These are phyloP conservation scores for Phytophthora citrophthora DNA, from an alignment of 352 stramenopile genomes.

Conservation along the genomic window DNA sequence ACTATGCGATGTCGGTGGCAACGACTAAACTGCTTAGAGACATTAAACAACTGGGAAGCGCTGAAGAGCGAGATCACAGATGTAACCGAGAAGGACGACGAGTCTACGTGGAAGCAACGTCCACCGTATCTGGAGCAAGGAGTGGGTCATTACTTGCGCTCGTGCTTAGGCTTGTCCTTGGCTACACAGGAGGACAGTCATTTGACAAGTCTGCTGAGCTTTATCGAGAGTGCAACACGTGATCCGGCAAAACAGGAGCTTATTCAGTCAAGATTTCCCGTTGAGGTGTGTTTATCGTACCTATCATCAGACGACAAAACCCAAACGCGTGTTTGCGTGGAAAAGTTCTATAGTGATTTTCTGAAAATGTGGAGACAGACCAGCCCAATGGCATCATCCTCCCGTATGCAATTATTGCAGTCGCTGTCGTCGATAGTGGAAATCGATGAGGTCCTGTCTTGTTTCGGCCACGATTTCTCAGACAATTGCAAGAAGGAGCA, in stretches of 20 bases:
- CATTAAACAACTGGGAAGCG: conserved; percentile 74
- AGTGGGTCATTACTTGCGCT: conserved; percentile 57
- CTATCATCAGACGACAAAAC: conserved; percentile 52
- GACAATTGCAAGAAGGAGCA: conserved; percentile 12
- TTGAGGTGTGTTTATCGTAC: conserved; percentile 56
- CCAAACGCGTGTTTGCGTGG: conserved; percentile 58
- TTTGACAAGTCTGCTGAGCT: conserved; percentile 32
- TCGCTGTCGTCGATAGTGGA: conserved; percentile 69
- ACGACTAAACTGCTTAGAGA: conserved; percentile 63
- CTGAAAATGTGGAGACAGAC: conserved; percentile 67
- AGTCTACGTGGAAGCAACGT: conserved; percentile 62
- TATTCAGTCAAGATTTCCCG: conserved; percentile 51
- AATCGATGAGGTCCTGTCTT: conserved; percentile 57
- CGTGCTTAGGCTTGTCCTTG: conserved; percentile 44
- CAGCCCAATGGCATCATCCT: conserved; percentile 47
- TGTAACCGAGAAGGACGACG: conserved; percentile 17
- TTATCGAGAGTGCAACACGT: conserved; percentile 31
- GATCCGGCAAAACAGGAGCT: conserved; percentile 45
- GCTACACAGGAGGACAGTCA: conserved; percentile 4
- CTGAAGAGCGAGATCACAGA: conserved; percentile 52
- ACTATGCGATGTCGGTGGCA: conserved; percentile 69
- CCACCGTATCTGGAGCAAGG: conserved; percentile 76
- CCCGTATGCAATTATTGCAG: conserved; percentile 67
- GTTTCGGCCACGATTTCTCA: conserved; percentile 18
- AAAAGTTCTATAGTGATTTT: conserved; percentile 64